Evolutionary conservation across 2,329 filamentous ascomycete genomes (phyloP).

Genomic region (Cladosporium sp.): DNA sequence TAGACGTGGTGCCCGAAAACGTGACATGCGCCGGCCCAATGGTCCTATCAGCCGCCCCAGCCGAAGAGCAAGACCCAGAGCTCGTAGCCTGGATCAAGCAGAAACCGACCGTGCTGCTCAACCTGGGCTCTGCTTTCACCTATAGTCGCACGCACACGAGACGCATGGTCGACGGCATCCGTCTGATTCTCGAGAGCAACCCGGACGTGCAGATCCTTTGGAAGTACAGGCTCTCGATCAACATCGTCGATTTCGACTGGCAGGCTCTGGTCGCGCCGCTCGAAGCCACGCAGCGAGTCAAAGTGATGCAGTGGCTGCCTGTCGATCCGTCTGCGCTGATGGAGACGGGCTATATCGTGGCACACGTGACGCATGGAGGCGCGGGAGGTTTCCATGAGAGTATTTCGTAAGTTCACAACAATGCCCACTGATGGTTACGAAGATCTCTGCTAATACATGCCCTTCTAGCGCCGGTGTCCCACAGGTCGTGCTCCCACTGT

Average conservation of each 20-base stretch:
- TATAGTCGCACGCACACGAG: slow-evolving; percentile 7
- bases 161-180: slow-evolving; percentile 2
- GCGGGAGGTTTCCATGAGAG: slow-evolving; percentile 14
- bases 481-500: slow-evolving; percentile 11
- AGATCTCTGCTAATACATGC: not conserved
- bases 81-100: slow-evolving; percentile 7
- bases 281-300: slow-evolving; percentile 10
- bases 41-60: slow-evolving; percentile 3
- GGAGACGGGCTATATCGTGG: slow-evolving; percentile 4
- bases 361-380: slow-evolving; percentile 12
- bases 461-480: slow-evolving; percentile 13
- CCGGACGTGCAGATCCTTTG: slow-evolving; percentile 16
- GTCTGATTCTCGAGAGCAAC: not conserved
- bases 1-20: slow-evolving; percentile 13
- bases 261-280: not conserved
- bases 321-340: slow-evolving; percentile 9
- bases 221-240: slow-evolving; percentile 11
- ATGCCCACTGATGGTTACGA: not conserved
- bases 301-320: slow-evolving; percentile 8
- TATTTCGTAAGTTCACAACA: slow-evolving; percentile 9
- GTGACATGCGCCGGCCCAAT: slow-evolving; percentile 13
- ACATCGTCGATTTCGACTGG: slow-evolving; percentile 17
- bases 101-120: slow-evolving; percentile 15
- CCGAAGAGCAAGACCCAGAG: slow-evolving; percentile 16
- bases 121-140: slow-evolving; percentile 12